Evolutionary conservation across 306 rosid genomes (phyloP), one percentile per base, ranked within the genome.

Genomic region (Cajanus cajan): DNA sequence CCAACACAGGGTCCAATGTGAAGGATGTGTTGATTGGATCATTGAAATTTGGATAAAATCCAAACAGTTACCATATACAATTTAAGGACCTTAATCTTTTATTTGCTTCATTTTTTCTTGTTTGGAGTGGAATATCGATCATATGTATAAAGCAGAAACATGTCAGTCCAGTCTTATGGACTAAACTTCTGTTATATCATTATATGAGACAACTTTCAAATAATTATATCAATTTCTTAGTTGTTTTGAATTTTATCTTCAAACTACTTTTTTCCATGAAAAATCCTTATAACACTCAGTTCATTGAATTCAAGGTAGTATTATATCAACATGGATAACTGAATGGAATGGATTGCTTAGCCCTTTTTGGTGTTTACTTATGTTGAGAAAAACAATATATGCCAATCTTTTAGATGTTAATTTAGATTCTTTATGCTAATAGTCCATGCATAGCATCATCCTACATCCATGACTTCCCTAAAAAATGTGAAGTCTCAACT

Each of bases 111-210:
- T 2, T 4, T 43, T 80, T 68, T 67, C 43, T 45, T 44, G 28
- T 61, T 71, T 79, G 37, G 52, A 22, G 61, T 62, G 34, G 70
- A 78, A 33, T 85, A 45, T 44, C n/a, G n/a, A n/a, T n/a, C 61
- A 45, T 34, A 48, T 52, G 69, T 52, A 64, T 55, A 70, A 22
- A 43, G 52, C 50, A 45, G 45, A 73, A 71, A 57, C 34, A 71
- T 58, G 33, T 39, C 19, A 39, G 22, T 57, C 62, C 77, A 67
- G 44, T 28, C 44, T 43, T 48, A 37, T 51, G 51, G 76, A 44
- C 64, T 54, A 43, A 76, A 80, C 61, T 62, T 69, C 47, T 82
- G 62, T 14, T 34, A 31, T 59, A 28, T 2, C 66, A 59, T 59
- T 28, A 59, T 57, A 25, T 44, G 69, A 48, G 59, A 31, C 25